Conservation (phyloP, 768 basidiomycete genomes). For the Russula sp. region DNA sequence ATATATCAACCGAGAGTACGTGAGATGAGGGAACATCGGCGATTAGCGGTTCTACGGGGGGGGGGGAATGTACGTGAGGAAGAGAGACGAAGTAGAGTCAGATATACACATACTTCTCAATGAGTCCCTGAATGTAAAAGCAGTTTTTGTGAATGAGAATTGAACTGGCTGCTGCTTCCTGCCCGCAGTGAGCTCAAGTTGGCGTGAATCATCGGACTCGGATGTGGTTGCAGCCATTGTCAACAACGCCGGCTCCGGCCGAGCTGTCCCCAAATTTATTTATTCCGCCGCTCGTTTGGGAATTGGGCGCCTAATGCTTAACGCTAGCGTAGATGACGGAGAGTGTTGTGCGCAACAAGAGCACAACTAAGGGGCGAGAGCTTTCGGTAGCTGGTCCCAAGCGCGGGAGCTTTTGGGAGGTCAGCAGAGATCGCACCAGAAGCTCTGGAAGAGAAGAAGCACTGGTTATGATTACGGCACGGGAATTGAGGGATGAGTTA, state of each 20-base stretch:
- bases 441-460: too few relatives aligned
- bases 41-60: not conserved
- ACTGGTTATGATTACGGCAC: too few relatives aligned
- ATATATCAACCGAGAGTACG: conserved; percentile 46
- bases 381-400: too few relatives aligned
- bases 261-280: not conserved
- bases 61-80: not conserved
- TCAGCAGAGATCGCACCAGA: too few relatives aligned
- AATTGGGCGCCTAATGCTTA: too few relatives aligned
- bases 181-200: not conserved
- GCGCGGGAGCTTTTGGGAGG: too few relatives aligned
- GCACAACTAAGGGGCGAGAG: too few relatives aligned
- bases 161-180: not conserved
- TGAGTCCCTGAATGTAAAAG: conserved; percentile 22
- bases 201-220: not conserved
- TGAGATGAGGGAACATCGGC: conserved; percentile 38
- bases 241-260: not conserved
- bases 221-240: not conserved
- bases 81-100: not conserved
- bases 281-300: too few relatives aligned
- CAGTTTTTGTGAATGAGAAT: not conserved
- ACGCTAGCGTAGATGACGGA: too few relatives aligned
- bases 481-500: too few relatives aligned
- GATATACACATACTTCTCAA: conserved; percentile 18
- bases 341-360: too few relatives aligned